A percentile compares a stretch with the other conserved stretches of the same genome.
phyloP scores from a whole-genome alignment of 1,139 yeast species.

The Yamadazyma sp. region DNA sequence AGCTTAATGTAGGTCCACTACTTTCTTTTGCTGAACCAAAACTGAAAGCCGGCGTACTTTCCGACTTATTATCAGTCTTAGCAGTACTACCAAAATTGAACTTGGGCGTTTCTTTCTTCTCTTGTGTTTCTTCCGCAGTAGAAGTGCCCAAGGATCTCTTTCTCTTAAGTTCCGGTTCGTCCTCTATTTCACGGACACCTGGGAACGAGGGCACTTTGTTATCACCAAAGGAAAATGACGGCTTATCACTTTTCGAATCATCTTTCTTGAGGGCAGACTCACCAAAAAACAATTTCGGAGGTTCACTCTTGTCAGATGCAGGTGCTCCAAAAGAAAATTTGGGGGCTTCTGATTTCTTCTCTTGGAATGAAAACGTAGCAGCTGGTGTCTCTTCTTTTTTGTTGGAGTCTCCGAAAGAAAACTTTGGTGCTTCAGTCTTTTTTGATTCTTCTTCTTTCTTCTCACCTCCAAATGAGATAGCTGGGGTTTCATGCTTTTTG shows the following conservation, averaged over 20 bases:
- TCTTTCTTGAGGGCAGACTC: conserved; percentile 7
- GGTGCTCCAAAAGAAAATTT: conserved; percentile 17
- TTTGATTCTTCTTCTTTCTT: not conserved
- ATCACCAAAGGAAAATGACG: conserved; percentile 13
- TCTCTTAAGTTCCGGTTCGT: conserved; percentile 3
- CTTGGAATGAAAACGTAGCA: too few species aligned
- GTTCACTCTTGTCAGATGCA: not conserved
- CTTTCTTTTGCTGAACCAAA: too few species aligned
- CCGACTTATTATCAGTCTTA: not conserved
- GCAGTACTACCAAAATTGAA: conserved; percentile 2
- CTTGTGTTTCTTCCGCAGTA: too few species aligned
- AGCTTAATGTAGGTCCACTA: too few species aligned
- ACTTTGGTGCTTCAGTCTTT: conserved; percentile 8
- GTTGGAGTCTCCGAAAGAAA: conserved; percentile 11
- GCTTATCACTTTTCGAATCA: conserved; percentile 2
- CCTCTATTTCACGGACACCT: conserved; percentile 9
- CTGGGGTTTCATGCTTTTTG: conserved; percentile 8
- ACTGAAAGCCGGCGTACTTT: not conserved
- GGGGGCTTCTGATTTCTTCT: conserved; percentile 10
- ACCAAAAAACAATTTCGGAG: conserved; percentile 15
- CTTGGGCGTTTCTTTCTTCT: conserved; percentile 1
- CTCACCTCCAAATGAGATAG: conserved; percentile 9
- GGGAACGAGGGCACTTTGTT: conserved; percentile 4
- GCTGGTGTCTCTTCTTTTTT: conserved; percentile 2
- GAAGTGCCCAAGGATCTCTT: conserved; percentile 1